Evolutionary conservation across 306 rosid species (phyloP), one percentile per base, ranked within the genome.

Genomic region (Sesbania bispinosa): DNA sequence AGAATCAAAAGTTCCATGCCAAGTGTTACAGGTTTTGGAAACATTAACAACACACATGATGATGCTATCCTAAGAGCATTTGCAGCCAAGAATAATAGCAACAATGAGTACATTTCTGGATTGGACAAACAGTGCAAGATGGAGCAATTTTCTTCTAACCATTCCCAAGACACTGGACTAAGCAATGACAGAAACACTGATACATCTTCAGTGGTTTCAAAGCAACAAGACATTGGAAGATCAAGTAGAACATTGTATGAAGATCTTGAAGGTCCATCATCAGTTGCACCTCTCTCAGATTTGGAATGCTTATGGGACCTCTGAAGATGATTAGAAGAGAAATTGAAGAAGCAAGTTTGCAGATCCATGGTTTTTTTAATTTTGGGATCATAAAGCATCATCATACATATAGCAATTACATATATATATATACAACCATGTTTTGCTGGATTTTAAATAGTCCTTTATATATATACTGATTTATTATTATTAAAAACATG

Each of bases 181-280:
- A 90, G 92, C 89, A 84, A 86, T 15, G 90, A 90, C 75, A 67
- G 79, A 68, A 88, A 81, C 83, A 76, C 85, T 0, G 94, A 88
- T 19, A 88, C 83, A 15, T 87, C 92, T 9, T 90, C 96, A 0
- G 81, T 58, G 1, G 85, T 84, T 7, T 85, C 93, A 1, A 87
- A 85, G 76, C 87, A 79, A 45, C 87, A 79, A 45, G 80, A 80
- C 41, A 77, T 78, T 33, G 73, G 72, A 67, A 30, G 23, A 46
- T 27, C 30, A 27, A 69, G 78, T 70, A 74, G 62, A 33, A 16
- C 84, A 51, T 75, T 78, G 39, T 85, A 79, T 23, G 84, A 81
- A 4, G 82, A 77, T 64, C 74, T 80, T 33, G 84, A 83, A 14
- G 86, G 74, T 43, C 78, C 89, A 0, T 53, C 89, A 0, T 67